Percentiles rank a stretch among this genome's conserved stretches.
Conservation (phyloP, 805 yeast species). For the Kazachstania taianensis region DNA sequence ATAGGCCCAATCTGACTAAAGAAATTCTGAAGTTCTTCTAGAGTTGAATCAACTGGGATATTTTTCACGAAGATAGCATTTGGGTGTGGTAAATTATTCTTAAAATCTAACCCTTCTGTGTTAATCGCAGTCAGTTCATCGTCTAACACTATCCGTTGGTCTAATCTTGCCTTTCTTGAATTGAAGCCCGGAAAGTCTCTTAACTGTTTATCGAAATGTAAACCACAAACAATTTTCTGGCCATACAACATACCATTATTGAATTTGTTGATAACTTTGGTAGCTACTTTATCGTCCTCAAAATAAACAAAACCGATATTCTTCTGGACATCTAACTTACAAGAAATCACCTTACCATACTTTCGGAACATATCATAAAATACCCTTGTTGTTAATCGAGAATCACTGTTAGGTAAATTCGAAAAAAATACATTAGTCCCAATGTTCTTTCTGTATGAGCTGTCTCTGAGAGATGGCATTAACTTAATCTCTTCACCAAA, state of each 20-base stretch:
- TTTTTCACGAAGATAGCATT: slow-evolving; percentile 30
- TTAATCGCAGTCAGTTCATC: slow-evolving; percentile 6
- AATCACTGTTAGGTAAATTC: slow-evolving; percentile 33
- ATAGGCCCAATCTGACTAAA: slow-evolving; percentile 28
- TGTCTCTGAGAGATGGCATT: slow-evolving; percentile 45
- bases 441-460: slow-evolving; percentile 33
- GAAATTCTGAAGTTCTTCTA: slow-evolving; percentile 22
- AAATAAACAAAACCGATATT: slow-evolving; percentile 37
- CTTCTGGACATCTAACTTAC: slow-evolving; percentile 33
- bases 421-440: slow-evolving; percentile 47
- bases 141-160: slow-evolving; percentile 19
- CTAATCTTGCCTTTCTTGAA: slow-evolving; percentile 18
- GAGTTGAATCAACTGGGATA: slow-evolving; percentile 24
- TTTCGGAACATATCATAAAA: slow-evolving; percentile 43
- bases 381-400: slow-evolving; percentile 32
- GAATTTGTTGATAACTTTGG: slow-evolving; percentile 27
- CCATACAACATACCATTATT: slow-evolving; percentile 29
- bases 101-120: slow-evolving; percentile 3
- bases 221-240: slow-evolving; percentile 29
- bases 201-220: slow-evolving; percentile 32
- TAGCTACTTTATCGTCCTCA: slow-evolving; percentile 30
- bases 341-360: slow-evolving; percentile 38
- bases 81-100: slow-evolving; percentile 17
- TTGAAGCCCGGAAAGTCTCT: slow-evolving; percentile 28
- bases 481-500: slow-evolving; percentile 40